Base-by-base conservation (phyloP, 1,284 basidiomycete genomes). In the Flammula alnicola region DNA sequence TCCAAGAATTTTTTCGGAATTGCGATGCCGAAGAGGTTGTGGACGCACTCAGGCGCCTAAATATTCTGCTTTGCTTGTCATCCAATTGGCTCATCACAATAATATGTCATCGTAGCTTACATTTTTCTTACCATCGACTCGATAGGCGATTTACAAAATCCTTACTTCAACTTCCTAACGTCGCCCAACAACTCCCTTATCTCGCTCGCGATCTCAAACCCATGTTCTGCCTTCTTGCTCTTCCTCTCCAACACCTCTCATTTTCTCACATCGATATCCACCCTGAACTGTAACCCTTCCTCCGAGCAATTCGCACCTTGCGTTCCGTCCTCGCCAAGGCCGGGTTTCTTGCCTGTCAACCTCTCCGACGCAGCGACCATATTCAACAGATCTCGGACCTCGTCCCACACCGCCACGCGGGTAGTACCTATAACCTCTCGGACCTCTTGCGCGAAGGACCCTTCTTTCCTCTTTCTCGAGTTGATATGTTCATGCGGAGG, bases 201-300 rank as follows among this genome's bases (percentile, higher is more conserved):
- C 45, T 69, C 67, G 17, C 60, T 39, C 6, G 52, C 60, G 25
- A 71, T 47, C 11, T 48, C 55, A 10, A 60, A 45, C 2, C 64
- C 66, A 41, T 59, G 27, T 12, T 56, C 55, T 23, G 63, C 66
- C 50, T 70, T 69, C 8, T 56, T 62, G 11, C 50, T 44, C 51
- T 71, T 71, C 20, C 64, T 56, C 25, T 54, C 58, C 49, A 70
- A 49, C 26, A 67, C 43, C 49, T 49, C 38, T 20, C 16, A 31
- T 30, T 36, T 56, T 17, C 44, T 47, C 39, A 42, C 52, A 16
- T 22, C 39, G 14, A n/a, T n/a, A n/a, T 22, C 41, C 5, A 44
- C 27, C 3, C n/a, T 10, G 19, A 49, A 20, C 12, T 48, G 31
- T 14, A 12, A 12, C 40, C 32, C 19, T 8, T 32, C 41, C 29